Evolutionary conservation across 805 yeast species (phyloP), one percentile per base, ranked within the genome.

Genomic region (Wickerhamiella azyma): DNA sequence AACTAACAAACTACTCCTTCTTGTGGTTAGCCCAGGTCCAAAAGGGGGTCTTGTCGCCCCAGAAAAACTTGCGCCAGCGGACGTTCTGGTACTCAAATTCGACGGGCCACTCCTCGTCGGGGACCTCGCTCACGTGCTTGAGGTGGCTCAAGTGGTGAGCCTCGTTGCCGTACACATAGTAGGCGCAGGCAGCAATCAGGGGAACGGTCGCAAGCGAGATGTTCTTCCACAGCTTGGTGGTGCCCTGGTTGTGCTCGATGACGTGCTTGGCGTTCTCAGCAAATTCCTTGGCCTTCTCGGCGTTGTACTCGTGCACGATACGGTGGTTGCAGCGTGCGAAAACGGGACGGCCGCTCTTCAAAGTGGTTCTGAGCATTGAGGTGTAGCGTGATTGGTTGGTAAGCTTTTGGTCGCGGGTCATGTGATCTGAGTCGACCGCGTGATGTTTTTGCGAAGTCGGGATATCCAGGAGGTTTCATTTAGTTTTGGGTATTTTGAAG

Each of bases 11-110:
- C 14, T 30, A 13, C 16, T 30, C 33, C 33, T 30, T 30, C 16
- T 30, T 30, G 76, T 94, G 85, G 83, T 89, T 89, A 63, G 83
- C 75, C 59, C 77, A 82, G 74, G 85, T 85, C 98, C 98, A 92
- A 82, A 92, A 92, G 63, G 81, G 70, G 52, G 97, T 85, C 76
- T 84, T 79, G 64, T 92, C 89, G 63, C 98, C 98, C 97, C 97
- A 92, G 81, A 86, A 89, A 76, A 76, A 89, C 50, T 82, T 79
- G 66, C 77, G 80, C 63, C 66, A 64, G 77, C 97, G 85, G 58
- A 86, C 66, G 75, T 92, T 92, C 74, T 81, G 88, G 77, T 77
- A 92, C 59, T 79, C 88, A 72, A 84, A 84, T 68, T 82, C 92
- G 51, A 66, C 69, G 61, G 96, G 96, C 86, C 94, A 84, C 63